Conservation (phyloP, 2,329 filamentous ascomycete species). For the Hyphodiscus sp. region DNA sequence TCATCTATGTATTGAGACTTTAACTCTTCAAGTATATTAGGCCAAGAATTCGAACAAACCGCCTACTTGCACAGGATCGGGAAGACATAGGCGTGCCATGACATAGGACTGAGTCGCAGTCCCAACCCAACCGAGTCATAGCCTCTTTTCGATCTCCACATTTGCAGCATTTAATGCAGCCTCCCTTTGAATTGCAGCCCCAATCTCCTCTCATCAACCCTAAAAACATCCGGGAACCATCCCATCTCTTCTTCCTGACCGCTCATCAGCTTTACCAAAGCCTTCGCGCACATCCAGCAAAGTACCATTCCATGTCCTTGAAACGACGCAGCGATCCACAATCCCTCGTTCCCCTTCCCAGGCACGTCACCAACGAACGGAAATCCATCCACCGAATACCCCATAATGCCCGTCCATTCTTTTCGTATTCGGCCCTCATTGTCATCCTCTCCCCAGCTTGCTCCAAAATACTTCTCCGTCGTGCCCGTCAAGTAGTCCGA, state of each 20-base stretch:
- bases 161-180: background rate
- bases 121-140: too few relatives aligned
- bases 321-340: conserved; percentile 24
- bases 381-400: conserved; percentile 45
- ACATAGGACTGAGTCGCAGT: too few relatives aligned
- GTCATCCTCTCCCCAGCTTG: conserved; percentile 40
- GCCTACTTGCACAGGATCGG: too few relatives aligned
- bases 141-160: too few relatives aligned
- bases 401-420: conserved; percentile 53
- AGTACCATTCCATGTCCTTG: conserved; percentile 26
- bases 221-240: conserved; percentile 35
- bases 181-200: conserved; percentile 28
- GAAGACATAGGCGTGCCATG: too few relatives aligned
- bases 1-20: too few relatives aligned
- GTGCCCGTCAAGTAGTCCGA: conserved; percentile 19
- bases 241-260: conserved; percentile 1
- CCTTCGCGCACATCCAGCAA: conserved; percentile 19
- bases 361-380: conserved; percentile 47
- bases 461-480: conserved; percentile 28
- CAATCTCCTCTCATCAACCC: conserved; percentile 41
- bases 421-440: conserved; percentile 31
- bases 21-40: too few relatives aligned
- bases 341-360: conserved; percentile 30
- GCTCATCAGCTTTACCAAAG: conserved; percentile 16
- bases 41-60: too few relatives aligned